Evolutionary conservation across 495 filamentous ascomycete species (phyloP), one percentile per base, ranked within the genome.

Genomic region (Penicillium longicatenatum): DNA sequence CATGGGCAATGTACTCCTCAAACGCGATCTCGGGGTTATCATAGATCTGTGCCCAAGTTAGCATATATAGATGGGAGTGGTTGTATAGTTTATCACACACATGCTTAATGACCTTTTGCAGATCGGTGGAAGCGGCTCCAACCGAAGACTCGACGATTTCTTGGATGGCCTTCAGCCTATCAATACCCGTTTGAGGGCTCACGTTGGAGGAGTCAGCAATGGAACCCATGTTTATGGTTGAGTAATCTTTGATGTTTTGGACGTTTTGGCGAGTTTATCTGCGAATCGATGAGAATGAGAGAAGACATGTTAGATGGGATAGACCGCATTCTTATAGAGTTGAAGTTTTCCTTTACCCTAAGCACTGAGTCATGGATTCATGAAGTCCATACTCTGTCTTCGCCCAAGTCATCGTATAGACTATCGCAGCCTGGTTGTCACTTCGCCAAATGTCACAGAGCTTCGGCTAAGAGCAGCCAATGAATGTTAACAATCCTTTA

Each of bases 21-120:
- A 81, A 84, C 6, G 75, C 83, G 2, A 82, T 70, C 54, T 85
- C 82, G 0, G 83, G 83, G 57, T 83, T 81, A 37, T 70, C 69
- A 69, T 70, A 76, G 53, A 76, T 76, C 72, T 76, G 6, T 11
- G 10, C 12, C 12, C 9, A 14, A 9, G 12, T 35, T 35, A 35
- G 9, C 31, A 35, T 14, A 7, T 6, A 35, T 10, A 12, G 31
- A 35, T 12, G 2, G 4, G 10, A 35, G 31, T 14, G 31, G 12
- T 35, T 35, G 6, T 1, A 11, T 35, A 35, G 10, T 12, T 11
- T 8, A 14, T 12, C 10, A 35, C 31, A 12, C 12, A 35, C 31
- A 14, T 35, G 31, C 31, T 35, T 35, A 35, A 35, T 35, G 9
- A 35, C 31, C 12, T 35, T 11, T 12, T 10, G 31, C 10, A 35